Conservation (phyloP, 768 basidiomycete genomes). For the Leccinum olivaceopallidum region DNA sequence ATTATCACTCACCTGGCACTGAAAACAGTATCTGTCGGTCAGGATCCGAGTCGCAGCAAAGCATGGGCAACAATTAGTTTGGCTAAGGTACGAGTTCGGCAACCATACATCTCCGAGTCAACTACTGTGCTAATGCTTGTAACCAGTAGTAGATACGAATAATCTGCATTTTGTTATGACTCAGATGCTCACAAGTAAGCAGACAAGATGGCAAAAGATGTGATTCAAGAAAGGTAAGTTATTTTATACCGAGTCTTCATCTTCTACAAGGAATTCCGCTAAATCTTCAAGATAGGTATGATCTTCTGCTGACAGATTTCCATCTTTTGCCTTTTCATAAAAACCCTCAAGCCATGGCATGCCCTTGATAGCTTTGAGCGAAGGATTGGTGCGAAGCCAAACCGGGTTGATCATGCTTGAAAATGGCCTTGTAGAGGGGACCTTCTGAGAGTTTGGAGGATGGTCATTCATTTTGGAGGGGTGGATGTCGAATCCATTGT, state of each 20-base stretch:
- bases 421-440: neutral
- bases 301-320: neutral
- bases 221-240: too few relatives aligned
- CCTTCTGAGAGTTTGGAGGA: neutral
- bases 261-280: neutral
- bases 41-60: neutral
- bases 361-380: neutral
- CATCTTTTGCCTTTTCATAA: neutral
- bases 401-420: too few relatives aligned
- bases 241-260: too few relatives aligned
- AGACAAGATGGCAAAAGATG: too few relatives aligned
- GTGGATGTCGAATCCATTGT: neutral
- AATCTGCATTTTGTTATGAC: neutral
- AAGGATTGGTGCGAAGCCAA: neutral
- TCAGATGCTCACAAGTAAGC: too few relatives aligned
- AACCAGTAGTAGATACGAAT: neutral
- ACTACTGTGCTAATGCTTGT: neutral
- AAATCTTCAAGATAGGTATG: neutral
- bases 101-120: too few relatives aligned
- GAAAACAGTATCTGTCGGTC: neutral
- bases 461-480: neutral
- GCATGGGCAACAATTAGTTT: neutral
- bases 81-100: neutral
- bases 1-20: neutral
- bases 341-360: neutral